Evolutionary conservation across 2,329 filamentous ascomycete genomes (phyloP), one percentile per base, ranked within the genome.

Genomic region (Xylariaceae sp.): DNA sequence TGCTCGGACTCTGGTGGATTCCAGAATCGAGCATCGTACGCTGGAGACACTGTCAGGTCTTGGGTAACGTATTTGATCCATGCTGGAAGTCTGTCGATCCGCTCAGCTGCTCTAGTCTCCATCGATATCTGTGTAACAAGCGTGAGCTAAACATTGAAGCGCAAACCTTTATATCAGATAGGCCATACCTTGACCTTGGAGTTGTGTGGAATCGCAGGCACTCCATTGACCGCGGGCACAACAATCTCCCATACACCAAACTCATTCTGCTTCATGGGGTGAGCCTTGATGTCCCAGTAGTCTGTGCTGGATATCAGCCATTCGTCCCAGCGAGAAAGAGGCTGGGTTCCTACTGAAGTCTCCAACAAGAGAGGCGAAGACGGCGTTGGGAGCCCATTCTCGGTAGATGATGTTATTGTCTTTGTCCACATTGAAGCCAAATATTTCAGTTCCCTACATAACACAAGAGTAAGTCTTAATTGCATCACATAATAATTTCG

Each of bases 31-130:
- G 89, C 91, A 68, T 99, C 94, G 70, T 97, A 99, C 22, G 89
- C 86, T 6, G 92, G 90, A 10, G 92, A 97, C 19, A 97, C 85
- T 11, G 75, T 80, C 41, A 97, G 77, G 58, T 99, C 91, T 70
- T 99, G 94, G 0, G 92, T 96, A 45, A 96, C 94, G 63, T 95
- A 90, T 67, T 86, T 96, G 75, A 97, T 97, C 94, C 94, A 99
- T 27, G 90, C 89, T 22, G 94, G 94, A 45, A 99, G 75, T 59
- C 92, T 84, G 72, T 97, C 92, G 59, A 92, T 83, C 59, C 86
- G 81, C 66, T 94, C 86, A 52, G 90, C 89, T 35, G 76, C 83
- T 11, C 89, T 89, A 10, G 89, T 80, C 44, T 88, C 82, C 69
- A 99, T 80, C 9, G 91, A 89, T 56, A 96, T 89, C 90, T 95